Evolutionary conservation across 176 grass and related monocot genomes (phyloP).

Genomic region (Musa troglodytarum): DNA sequence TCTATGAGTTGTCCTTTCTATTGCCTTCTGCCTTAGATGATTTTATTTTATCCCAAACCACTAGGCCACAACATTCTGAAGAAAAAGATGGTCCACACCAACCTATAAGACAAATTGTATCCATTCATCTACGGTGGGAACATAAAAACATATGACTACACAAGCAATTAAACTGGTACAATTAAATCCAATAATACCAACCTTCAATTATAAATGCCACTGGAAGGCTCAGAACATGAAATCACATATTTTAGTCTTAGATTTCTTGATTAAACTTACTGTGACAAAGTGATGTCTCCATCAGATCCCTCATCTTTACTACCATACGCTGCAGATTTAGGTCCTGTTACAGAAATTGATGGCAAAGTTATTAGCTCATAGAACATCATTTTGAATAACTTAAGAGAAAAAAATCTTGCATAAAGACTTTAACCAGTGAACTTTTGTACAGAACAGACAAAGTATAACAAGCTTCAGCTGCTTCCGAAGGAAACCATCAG

Average conservation of each 20-base stretch:
- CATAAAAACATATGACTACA: too few relatives aligned
- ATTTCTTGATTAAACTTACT: conserved; percentile 34
- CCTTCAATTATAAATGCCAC: not conserved
- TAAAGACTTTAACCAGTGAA: not conserved
- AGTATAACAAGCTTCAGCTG: not conserved
- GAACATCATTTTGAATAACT: not conserved
- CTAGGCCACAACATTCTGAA: too few relatives aligned
- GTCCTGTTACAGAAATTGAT: conserved; percentile 19
- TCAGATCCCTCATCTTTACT: conserved; percentile 19
- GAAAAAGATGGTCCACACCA: too few relatives aligned
- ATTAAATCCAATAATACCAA: not conserved
- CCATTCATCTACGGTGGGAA: too few relatives aligned
- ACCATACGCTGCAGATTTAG: conserved; percentile 31
- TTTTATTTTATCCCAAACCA: too few relatives aligned
- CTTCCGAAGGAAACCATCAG: too few relatives aligned
- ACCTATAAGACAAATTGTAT: too few relatives aligned
- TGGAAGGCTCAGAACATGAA: not conserved
- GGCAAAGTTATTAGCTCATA: conserved; percentile 8
- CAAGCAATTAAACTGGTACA: not conserved
- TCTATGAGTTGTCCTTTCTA: too few relatives aligned
- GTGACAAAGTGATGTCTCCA: conserved; percentile 23
- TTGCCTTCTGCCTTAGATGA: too few relatives aligned
- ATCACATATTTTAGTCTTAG: conserved; percentile 4
- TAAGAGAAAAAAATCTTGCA: not conserved
- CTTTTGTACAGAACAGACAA: not conserved